Evolutionary conservation across 2,329 filamentous ascomycete species (phyloP).

Genomic region (Botryotinia convoluta): DNA sequence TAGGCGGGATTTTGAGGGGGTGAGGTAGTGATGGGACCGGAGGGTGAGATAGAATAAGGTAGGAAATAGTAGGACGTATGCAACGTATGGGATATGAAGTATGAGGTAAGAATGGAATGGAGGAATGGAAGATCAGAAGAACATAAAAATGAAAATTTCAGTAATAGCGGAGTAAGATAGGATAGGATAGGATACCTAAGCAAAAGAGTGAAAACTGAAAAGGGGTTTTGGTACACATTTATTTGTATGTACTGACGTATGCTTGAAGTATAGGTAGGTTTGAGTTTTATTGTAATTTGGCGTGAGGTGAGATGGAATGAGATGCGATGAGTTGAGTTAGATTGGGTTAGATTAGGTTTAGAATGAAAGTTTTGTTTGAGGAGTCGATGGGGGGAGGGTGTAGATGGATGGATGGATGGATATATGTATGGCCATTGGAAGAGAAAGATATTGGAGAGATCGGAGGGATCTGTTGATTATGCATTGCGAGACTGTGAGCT

Average conservation of each 20-base stretch:
- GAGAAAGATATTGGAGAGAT: not conserved
- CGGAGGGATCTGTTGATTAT: not conserved
- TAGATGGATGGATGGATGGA: too few relatives aligned
- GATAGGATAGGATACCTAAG: not conserved
- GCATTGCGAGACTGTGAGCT: not conserved
- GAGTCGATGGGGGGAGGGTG: too few relatives aligned
- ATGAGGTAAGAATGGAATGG: too few relatives aligned
- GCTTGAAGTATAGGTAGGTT: not conserved
- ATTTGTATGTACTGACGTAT: not conserved
- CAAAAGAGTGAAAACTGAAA: too few relatives aligned
- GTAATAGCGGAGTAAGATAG: too few relatives aligned
- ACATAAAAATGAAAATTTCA: rapidly evolving
- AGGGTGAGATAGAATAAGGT: not conserved
- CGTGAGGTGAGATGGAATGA: not conserved
- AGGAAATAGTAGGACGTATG: not conserved
- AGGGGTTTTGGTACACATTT: not conserved
- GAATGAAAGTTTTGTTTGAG: too few relatives aligned
- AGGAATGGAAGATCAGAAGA: not conserved
- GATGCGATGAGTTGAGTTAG: not conserved
- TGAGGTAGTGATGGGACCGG: too few relatives aligned
- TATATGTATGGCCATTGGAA: too few relatives aligned
- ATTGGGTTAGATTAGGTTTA: too few relatives aligned
- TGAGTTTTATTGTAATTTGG: too few relatives aligned
- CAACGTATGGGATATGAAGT: too few relatives aligned
- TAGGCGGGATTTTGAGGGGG: not conserved